Evolutionary conservation across 1,139 yeast species (phyloP), one percentile per base, ranked within the genome.

Genomic region (Martiniozyma asiatica): DNA sequence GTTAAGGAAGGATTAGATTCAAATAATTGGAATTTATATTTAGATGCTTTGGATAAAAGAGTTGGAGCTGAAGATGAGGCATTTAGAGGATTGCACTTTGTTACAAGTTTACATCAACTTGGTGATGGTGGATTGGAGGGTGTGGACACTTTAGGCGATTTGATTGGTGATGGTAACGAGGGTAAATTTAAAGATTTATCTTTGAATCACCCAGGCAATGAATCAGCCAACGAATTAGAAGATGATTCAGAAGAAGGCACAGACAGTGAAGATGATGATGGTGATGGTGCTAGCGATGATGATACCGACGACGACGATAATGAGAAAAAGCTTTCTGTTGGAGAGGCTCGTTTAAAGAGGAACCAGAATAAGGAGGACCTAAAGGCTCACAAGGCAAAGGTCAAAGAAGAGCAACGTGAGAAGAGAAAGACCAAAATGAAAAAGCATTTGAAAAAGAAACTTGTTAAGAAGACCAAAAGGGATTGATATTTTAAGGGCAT

Each of bases 341-440:
- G 29, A 17, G 27, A 29, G n/a, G 53, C 65, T 8, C 76, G 68
- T 41, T 92, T 94, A 17, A 87, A 82, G 53, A 75, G 76, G 49
- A 65, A 65, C 50, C 92, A 81, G 45, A 93, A 87, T 48, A 79
- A 85, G 48, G 95, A 84, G 15, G 74, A 63, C 0, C 89, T 87
- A 53, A 82, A 78, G 48, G 76, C 72, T 29, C 68, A 97, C 34
- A 92, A 92, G 55, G 78, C 77, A 45, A 79, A 77, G 15, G 77
- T 84, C 14, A 89, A 84, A 51, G 79, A 74, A 24, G 84, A 75
- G 11, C 81, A 84, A 39, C 79, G 78, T 45, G 97, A 87, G 45
- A 85, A 81, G 58, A 67, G 98, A 36, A 77, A 84, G 50, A 75
- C 75, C 5, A 92, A 92, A 54, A 78, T 89, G 76, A 89, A 89